Evolutionary conservation across 2,329 filamentous ascomycete genomes (phyloP).

Genomic region (Fusarium sp.): DNA sequence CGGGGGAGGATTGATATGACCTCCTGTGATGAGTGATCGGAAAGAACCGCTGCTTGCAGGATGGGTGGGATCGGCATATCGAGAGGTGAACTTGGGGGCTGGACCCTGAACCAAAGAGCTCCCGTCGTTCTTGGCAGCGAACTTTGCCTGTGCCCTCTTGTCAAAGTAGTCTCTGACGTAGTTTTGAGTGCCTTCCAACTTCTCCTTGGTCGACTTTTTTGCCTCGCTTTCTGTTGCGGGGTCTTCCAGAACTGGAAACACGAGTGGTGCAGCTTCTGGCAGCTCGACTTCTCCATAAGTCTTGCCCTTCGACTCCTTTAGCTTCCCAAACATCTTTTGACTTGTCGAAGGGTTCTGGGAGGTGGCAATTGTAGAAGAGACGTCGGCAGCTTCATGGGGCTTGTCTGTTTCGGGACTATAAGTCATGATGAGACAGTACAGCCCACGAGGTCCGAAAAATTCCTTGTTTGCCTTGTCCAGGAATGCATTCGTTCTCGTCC

Average conservation of each 20-base stretch:
- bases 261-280: constrained; percentile 7
- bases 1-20: constrained; percentile 19
- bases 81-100: constrained; percentile 12
- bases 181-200: background rate
- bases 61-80: constrained; percentile 29
- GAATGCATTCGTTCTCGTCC: constrained; percentile 26
- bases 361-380: constrained; percentile 4
- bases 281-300: constrained; percentile 11
- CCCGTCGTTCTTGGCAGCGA: constrained; percentile 8
- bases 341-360: background rate
- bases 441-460: constrained; percentile 27
- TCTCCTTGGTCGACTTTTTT: constrained; percentile 1
- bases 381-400: background rate
- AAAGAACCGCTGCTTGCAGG: constrained; percentile 29
- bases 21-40: constrained; percentile 31
- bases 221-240: background rate
- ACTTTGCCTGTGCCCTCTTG: constrained; percentile 13
- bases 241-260: constrained; percentile 11
- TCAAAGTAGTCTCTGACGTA: constrained; percentile 19
- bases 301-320: constrained; percentile 4
- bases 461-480: constrained; percentile 27
- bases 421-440: constrained; percentile 31
- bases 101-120: constrained; percentile 1
- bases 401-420: constrained; percentile 10
- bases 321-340: constrained; percentile 1